Percentiles rank a stretch among this genome's conserved stretches.
Conservation (phyloP, 1,284 basidiomycete species). For the Kalmanozyma brasiliensis region DNA sequence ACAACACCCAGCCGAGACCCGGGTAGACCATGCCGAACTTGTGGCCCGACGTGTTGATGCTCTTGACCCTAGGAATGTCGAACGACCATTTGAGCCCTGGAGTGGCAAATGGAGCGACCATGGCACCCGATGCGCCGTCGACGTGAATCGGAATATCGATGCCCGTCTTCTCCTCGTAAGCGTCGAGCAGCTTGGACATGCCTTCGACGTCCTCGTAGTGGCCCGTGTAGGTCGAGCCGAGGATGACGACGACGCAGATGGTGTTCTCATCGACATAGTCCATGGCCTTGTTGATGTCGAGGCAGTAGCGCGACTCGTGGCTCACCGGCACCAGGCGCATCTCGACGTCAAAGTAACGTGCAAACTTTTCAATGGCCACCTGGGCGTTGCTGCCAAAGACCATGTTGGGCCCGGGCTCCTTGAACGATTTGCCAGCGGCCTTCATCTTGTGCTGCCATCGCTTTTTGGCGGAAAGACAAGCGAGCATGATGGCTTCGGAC, state of each 20-base stretch:
- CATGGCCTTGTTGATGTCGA: constrained; percentile 86
- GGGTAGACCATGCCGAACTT: constrained; percentile 89
- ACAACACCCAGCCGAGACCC: constrained; percentile 71
- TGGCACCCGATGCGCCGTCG: constrained; percentile 68
- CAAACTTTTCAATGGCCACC: constrained; percentile 72
- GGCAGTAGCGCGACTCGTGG: constrained; percentile 72
- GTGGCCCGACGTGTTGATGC: constrained; percentile 78
- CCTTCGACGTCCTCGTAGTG: constrained; percentile 91
- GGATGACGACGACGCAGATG: constrained; percentile 72
- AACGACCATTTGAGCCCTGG: constrained; percentile 83
- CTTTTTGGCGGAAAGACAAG: constrained; percentile 93
- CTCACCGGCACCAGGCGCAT: constrained; percentile 61
- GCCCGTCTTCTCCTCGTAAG: constrained; percentile 84
- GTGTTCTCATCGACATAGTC: constrained; percentile 90
- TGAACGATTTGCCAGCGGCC: constrained; percentile 74
- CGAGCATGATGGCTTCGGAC: constrained; percentile 87
- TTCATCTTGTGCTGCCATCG: constrained; percentile 91
- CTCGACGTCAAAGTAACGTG: constrained; percentile 90
- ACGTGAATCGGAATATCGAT: constrained; percentile 74
- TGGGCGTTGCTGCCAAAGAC: constrained; percentile 86
- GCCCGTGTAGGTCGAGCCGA: constrained; percentile 84
- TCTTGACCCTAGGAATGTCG: constrained; percentile 76
- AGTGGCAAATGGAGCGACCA: constrained; percentile 78
- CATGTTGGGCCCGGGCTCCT: constrained; percentile 74
- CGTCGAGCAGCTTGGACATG: constrained; percentile 84